Conservation (phyloP, 2,329 filamentous ascomycete species). For the Chalaropsis thielavioides region DNA sequence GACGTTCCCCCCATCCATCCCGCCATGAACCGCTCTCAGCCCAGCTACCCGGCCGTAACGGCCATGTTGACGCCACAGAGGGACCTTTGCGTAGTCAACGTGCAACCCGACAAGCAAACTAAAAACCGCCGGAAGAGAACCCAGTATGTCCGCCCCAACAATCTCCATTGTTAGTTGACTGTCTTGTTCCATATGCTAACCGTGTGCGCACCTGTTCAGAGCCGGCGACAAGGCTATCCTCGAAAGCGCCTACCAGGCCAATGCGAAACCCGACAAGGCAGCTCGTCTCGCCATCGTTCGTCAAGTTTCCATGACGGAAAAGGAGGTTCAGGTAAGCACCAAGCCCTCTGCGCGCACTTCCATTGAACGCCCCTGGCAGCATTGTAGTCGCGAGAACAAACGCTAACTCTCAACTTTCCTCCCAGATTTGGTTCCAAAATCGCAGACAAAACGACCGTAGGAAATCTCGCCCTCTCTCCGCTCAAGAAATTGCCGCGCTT, state of each 20-base stretch:
- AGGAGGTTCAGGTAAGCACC: constrained; percentile 75
- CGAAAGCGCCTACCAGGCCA: constrained; percentile 69
- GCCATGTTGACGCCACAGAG: constrained; percentile 15
- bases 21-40: constrained; percentile 14
- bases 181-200: constrained; percentile 16
- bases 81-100: constrained; percentile 19
- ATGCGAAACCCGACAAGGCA: constrained; percentile 83
- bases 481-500: constrained; percentile 56
- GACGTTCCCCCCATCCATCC: constrained; percentile 6
- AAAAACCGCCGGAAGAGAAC: constrained; percentile 19
- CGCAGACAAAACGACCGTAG: constrained; percentile 82
- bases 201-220: constrained; percentile 31
- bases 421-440: constrained; percentile 97
- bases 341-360: constrained; percentile 14
- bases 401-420: neutral
- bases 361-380: neutral
- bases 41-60: constrained; percentile 8
- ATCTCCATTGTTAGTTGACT: neutral
- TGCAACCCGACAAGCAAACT: constrained; percentile 19
- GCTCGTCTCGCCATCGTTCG: constrained; percentile 72
- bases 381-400: neutral
- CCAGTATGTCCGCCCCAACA: constrained; percentile 15
- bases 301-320: constrained; percentile 79
- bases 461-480: constrained; percentile 69
- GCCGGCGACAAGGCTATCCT: constrained; percentile 80